Percentiles rank a stretch among this genome's conserved stretches.
These are phyloP conservation scores for Crithidia thermophila DNA, from an alignment of 208 protist genomes.

Conservation along the genomic window DNA sequence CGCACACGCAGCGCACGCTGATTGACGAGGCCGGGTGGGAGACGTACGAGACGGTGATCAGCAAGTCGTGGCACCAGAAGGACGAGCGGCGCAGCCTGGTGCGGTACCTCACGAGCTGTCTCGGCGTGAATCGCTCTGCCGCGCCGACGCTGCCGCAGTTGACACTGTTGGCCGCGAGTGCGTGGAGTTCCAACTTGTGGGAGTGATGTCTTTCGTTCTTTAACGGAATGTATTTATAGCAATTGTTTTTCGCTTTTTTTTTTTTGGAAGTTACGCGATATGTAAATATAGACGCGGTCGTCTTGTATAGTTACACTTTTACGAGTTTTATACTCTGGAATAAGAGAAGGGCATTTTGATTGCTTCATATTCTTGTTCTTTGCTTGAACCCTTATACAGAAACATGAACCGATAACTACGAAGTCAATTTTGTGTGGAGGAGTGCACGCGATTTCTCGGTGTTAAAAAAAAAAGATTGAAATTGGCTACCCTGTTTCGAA, in stretches of 20 bases:
- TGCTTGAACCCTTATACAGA: no score
- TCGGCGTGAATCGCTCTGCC: conserved; percentile 72
- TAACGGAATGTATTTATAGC: background rate
- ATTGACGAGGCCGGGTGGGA: conserved; percentile 72
- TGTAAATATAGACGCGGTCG: background rate
- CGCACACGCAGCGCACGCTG: conserved; percentile 37
- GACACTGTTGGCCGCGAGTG: conserved; percentile 66
- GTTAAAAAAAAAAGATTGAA: no score
- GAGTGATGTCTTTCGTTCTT: conserved; percentile 3
- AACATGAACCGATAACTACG: no score
- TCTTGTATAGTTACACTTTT: background rate
- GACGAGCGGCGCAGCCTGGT: conserved; percentile 63
- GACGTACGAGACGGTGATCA: conserved; percentile 56
- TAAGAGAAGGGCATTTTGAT: no score
- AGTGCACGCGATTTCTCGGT: no score
- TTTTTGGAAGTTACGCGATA: background rate
- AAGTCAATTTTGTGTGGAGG: no score
- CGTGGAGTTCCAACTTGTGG: conserved; percentile 81
- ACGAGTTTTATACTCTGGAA: background rate
- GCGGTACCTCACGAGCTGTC: conserved; percentile 63
- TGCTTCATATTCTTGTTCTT: no score
- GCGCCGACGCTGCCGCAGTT: conserved; percentile 68
- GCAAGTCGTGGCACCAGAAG: conserved; percentile 60
- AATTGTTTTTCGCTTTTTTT: conserved; percentile 7
- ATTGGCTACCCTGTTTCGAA: no score